phyloP scores from a whole-genome alignment of 2,329 filamentous ascomycete species.

The Aspergillus calidoustus region DNA sequence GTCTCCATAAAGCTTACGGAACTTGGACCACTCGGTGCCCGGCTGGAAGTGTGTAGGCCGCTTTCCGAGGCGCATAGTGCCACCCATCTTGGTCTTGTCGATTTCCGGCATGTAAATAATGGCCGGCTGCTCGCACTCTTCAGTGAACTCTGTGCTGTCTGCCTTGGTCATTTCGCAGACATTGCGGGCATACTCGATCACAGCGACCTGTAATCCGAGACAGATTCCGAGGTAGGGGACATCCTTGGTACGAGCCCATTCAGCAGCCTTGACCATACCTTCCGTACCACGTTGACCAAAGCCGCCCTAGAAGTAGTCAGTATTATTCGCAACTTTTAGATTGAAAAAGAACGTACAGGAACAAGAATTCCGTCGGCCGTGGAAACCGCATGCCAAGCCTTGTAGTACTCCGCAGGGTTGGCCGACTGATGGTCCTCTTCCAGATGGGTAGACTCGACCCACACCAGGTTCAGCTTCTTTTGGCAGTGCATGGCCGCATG shows the following conservation, averaged over 20 bases:
- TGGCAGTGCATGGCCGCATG: constrained; percentile 87
- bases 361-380: constrained; percentile 61
- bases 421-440: constrained; percentile 67
- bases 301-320: constrained; percentile 56
- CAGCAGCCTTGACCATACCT: constrained; percentile 87
- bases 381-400: constrained; percentile 81
- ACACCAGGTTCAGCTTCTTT: constrained; percentile 77
- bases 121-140: constrained; percentile 65
- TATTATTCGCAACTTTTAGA: not conserved
- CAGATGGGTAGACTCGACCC: constrained; percentile 83
- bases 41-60: constrained; percentile 76
- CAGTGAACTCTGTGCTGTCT: constrained; percentile 61
- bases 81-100: constrained; percentile 75
- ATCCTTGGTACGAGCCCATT: constrained; percentile 82
- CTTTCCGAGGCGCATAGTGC: constrained; percentile 83
- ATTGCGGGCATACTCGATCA: constrained; percentile 84
- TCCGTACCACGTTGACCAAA: constrained; percentile 83
- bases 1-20: constrained; percentile 74
- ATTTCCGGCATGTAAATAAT: constrained; percentile 95
- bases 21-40: constrained; percentile 75
- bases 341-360: constrained; percentile 44
- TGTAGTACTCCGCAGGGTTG: constrained; percentile 76
- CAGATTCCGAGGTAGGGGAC: constrained; percentile 88
- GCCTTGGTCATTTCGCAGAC: constrained; percentile 67
- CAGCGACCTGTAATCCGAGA: constrained; percentile 89